Base-by-base conservation (phyloP, 2,329 filamentous ascomycete genomes). In the Huntiella omanensis region DNA sequence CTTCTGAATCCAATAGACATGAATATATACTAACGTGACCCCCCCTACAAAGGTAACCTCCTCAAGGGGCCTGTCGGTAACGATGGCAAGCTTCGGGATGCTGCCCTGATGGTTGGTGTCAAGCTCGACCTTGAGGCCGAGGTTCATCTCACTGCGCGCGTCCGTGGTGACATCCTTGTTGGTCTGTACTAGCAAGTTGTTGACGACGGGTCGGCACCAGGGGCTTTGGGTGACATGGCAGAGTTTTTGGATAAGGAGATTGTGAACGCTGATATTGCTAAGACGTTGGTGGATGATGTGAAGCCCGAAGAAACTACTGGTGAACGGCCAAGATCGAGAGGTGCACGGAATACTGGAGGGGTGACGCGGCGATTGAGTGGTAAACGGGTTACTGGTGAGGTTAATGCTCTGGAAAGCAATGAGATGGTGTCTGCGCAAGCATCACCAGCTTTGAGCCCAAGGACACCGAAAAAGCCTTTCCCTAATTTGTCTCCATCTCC, bases 81-180 rank as follows among this genome's bases (percentile, higher is more conserved):
- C 28, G 60, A 75, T 46, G 72, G 73, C 50, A 69, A 71, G 53
- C 62, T 70, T 49, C 77, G 73, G 59, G 59, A 68, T 36, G 70
- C 73, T 4, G 71, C 70, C 1, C 62, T 77, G 38, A 64, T 76
- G 53, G 64, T 77, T 34, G 73, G 73, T 47, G 75, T 77, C 62
- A 76, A 77, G 63, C 63, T 77, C 33, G 73, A 77, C 55, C 59
- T 77, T 15, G 73, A 77, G 57, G 73, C 73, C 11, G 73, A 77
- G 56, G 69, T 77, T 38, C 71, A 77, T 56, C 59, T 77, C 52
- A 77, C 72, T 13, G 73, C 73, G 42, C 60, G 73, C 44, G 64
- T 77, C 50, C 64, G 71, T 40, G 73, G 73, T 64, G 73, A 77
- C 56, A 75, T 77, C 54, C 66, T 68, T 15, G 66, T 77, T 51